Base-by-base conservation (phyloP, 192 early-diverging fungal species). In the Funneliformis mosseae region DNA sequence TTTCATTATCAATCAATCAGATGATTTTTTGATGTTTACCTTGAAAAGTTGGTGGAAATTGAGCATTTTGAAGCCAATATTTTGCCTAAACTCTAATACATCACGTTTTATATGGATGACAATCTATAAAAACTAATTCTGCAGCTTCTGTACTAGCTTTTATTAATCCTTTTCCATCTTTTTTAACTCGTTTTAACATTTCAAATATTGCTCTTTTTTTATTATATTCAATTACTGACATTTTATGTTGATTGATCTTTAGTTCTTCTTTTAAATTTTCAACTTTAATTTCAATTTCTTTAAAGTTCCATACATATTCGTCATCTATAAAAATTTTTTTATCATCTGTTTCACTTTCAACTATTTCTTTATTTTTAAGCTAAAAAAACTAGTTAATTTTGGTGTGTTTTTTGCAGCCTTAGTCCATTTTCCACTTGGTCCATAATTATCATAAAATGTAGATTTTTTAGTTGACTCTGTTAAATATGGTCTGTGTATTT, bases 1-100 rank as follows among this genome's bases (percentile, higher is more conserved):
- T n/a, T 45, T 73, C 45, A 73, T 73, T 11, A 48, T 73, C 9
- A 73, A 73, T 8, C 5, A 73, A 41, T 73, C 21, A 23, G 12
- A 43, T 48, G 21, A 21, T n/a, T 45, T 73, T 73, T 73, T 73
- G 70, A 48, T 73, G 45, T 33, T 73, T 46, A 46, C 45, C 70
- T 43, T 27, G 4, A 25, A 43, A 41, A 3, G 45, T 43, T 43
- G 25, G 8, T 46, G 42, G 45, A 48, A 73, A n/a, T 48, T 21
- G n/a, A 25, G 3, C 10, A 73, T 73, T 7, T 43, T 73, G 12
- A 28, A 66, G 28, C 28, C 48, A 50, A 50, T 50, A 50, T 50
- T 50, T 50, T 50, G 14, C 48, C 6, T 7, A 73, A 23, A 48
- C 38, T n/a, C 45, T 21, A 73, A 45, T 73, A 21, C 45, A 25